phyloP scores from a whole-genome alignment of 805 yeast species.

The Kuraishia molischiana region DNA sequence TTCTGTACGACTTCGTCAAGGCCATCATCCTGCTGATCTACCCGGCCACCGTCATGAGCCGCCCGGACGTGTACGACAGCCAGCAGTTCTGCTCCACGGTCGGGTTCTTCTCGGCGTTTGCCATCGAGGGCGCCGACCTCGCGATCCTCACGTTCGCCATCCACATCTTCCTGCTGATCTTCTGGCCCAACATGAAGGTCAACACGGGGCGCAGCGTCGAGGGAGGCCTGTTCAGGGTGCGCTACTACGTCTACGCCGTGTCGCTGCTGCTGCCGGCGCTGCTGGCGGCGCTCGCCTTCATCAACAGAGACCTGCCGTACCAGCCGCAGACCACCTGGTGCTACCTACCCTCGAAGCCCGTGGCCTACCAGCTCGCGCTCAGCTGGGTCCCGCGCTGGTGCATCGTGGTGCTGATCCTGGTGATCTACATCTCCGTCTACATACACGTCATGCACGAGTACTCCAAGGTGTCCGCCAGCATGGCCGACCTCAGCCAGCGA shows the following conservation, averaged over 20 bases:
- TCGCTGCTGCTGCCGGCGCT: slow-evolving; percentile 54
- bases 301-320: slow-evolving; percentile 40
- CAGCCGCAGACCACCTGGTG: slow-evolving; percentile 65
- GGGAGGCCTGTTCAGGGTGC: slow-evolving; percentile 61
- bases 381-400: slow-evolving; percentile 79
- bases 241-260: slow-evolving; percentile 47
- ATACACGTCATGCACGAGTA: slow-evolving; percentile 60
- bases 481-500: slow-evolving; percentile 12
- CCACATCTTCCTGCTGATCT: slow-evolving; percentile 69
- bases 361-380: slow-evolving; percentile 64
- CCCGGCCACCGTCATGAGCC: slow-evolving; percentile 26
- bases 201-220: slow-evolving; percentile 33
- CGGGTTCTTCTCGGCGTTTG: slow-evolving; percentile 74
- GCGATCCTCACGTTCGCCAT: slow-evolving; percentile 77
- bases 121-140: slow-evolving; percentile 80
- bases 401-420: slow-evolving; percentile 50
- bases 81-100: slow-evolving; percentile 46
- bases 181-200: slow-evolving; percentile 45
- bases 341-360: slow-evolving; percentile 61
- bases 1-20: slow-evolving; percentile 68
- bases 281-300: slow-evolving; percentile 65
- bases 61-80: slow-evolving; percentile 8
- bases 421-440: slow-evolving; percentile 63
- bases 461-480: slow-evolving; percentile 36
- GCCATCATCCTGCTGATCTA: slow-evolving; percentile 59